phyloP scores from a whole-genome alignment of 306 rosid species.

The Pyrus communis region DNA sequence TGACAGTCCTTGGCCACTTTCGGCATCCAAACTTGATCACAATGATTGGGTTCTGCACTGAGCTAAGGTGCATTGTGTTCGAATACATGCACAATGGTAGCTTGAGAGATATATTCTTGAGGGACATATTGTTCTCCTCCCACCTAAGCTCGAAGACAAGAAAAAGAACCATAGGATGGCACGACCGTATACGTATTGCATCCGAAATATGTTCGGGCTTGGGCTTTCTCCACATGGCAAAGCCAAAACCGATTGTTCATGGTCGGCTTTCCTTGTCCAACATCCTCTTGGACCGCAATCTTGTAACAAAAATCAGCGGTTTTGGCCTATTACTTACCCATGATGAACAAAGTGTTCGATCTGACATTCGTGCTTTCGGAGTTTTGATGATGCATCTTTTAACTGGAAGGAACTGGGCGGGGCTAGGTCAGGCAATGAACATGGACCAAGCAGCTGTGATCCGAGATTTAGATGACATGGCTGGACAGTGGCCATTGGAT shows the following conservation, averaged over 20 bases:
- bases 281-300: conserved; percentile 66
- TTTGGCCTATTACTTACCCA: conserved; percentile 28
- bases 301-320: conserved; percentile 54
- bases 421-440: conserved; percentile 35
- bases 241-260: conserved; percentile 40
- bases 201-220: conserved; percentile 59
- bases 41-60: conserved; percentile 57
- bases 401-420: conserved; percentile 58
- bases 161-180: conserved; percentile 55
- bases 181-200: conserved; percentile 55
- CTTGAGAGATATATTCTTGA: conserved; percentile 41
- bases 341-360: conserved; percentile 9
- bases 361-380: conserved; percentile 52
- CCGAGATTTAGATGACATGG: conserved; percentile 46
- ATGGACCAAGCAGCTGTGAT: conserved; percentile 35
- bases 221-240: conserved; percentile 46
- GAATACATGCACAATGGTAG: conserved; percentile 84
- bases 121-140: conserved; percentile 35
- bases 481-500: conserved; percentile 70
- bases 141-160: conserved; percentile 27
- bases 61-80: conserved; percentile 54
- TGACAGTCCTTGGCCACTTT: conserved; percentile 45
- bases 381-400: conserved; percentile 46
- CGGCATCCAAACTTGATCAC: conserved; percentile 69
- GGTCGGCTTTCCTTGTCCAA: conserved; percentile 44